These are phyloP conservation scores for Oxalis stricta DNA, from an alignment of 441 rosid species.

Conservation along the genomic window DNA sequence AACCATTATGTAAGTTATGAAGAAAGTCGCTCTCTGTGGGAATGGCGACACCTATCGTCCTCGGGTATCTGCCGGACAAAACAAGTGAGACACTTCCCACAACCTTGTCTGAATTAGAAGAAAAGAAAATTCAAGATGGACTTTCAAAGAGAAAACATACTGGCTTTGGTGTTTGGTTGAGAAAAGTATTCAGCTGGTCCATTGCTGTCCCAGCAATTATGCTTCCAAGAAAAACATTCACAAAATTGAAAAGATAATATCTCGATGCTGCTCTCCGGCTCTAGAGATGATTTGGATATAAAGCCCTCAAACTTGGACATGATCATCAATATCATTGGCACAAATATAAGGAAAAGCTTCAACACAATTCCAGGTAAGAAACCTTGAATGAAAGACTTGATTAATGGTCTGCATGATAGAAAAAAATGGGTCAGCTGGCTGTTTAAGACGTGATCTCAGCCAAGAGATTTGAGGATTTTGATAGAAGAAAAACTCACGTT, in stretches of 20 bases:
- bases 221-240: conserved; percentile 89
- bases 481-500: conserved; percentile 39
- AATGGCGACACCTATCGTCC: conserved; percentile 75
- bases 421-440: background rate
- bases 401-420: conserved; percentile 31
- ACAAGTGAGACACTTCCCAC: too few relatives aligned
- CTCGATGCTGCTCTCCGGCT: conserved; percentile 82
- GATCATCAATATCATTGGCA: conserved; percentile 84
- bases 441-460: too few relatives aligned
- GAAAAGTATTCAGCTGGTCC: conserved; percentile 59
- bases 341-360: conserved; percentile 80
- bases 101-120: too few relatives aligned
- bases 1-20: conserved; percentile 86
- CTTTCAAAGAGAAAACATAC: too few relatives aligned
- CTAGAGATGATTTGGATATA: conserved; percentile 53
- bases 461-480: background rate
- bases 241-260: conserved; percentile 78
- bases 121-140: too few relatives aligned
- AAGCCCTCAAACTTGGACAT: conserved; percentile 97
- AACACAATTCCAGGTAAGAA: conserved; percentile 91
- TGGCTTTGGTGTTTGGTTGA: conserved; percentile 76
- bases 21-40: conserved; percentile 90
- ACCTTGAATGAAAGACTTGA: conserved; percentile 81
- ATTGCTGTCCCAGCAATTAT: conserved; percentile 83
- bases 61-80: conserved; percentile 45